Base-by-base conservation (phyloP, 345 rosid species). In the Ceriops zippeliana region DNA sequence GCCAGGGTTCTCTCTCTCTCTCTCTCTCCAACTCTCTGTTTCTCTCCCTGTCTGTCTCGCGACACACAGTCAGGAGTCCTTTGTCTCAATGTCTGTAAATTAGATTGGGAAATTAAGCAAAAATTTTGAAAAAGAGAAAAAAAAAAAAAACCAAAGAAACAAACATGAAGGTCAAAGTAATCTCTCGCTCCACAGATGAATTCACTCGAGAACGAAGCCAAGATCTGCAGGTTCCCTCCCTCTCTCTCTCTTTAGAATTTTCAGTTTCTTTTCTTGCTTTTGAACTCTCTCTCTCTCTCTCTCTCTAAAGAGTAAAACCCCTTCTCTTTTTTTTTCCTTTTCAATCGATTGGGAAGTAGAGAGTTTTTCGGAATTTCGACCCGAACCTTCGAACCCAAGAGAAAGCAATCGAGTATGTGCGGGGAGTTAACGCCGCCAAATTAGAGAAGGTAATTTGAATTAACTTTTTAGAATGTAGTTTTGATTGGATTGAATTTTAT, bases 161-260 rank as follows among this genome's bases (percentile, higher is more conserved):
- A 31, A 31, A 65, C 5, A 90, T 95, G 98, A 91, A 83, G 81
- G 87, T 95, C 28, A 91, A 91, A 80, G 87, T 82, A 37, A 85
- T 95, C 67, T 95, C 99, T 9, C 87, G 98, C 52, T 84, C 97
- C 2, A 76, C 80, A 5, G 98, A 95, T 73, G 97, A 91, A 62
- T 95, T 87, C 85, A 95, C 98, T 65, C 87, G 99, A 69, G 99
- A 91, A 66, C 82, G 99, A 74, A 91, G 99, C 83, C 89, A 91
- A 60, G 99, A 95, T 68, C 91, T 95, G 35, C 98, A 88, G 90
- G 96, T 90, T 56, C n/a, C 9, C 4, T 3, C 20, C 60, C 52
- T 47, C 30, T 54, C 15, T 20, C 28, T 53, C 4, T 46, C 22
- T 4, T 22, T 74, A 65, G n/a, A 47, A 10, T 58, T 61, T 8